A percentile compares a stretch with the other conserved stretches of the same genome.
phyloP scores from a whole-genome alignment of 148 eudicot genomes.

The Camellia japonica region DNA sequence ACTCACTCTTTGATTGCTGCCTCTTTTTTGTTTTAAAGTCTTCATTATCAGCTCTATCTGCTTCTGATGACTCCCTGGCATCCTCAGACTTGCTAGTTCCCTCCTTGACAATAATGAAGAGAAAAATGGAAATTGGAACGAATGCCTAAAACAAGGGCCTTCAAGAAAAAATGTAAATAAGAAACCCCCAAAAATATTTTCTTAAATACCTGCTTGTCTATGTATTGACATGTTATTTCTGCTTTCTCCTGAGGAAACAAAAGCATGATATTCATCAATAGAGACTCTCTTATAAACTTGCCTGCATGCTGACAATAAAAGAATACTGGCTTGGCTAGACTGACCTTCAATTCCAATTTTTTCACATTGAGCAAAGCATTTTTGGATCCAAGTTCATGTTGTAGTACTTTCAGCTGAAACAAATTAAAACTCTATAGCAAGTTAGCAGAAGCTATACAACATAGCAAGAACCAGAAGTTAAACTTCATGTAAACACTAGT shows the following conservation, averaged over 20 bases:
- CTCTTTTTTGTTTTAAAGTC: constrained; percentile 10
- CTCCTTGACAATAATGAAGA: constrained; percentile 13
- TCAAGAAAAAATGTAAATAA: neutral
- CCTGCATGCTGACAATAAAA: constrained; percentile 3
- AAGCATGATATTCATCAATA: neutral
- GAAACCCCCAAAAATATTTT: neutral
- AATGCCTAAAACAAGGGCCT: neutral
- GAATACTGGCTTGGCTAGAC: neutral
- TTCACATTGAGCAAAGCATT: constrained; percentile 36
- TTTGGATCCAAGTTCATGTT: constrained; percentile 48
- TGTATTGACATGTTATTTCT: constrained; percentile 16
- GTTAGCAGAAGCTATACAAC: constrained; percentile 11
- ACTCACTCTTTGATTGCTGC: constrained; percentile 27
- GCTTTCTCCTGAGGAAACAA: constrained; percentile 24
- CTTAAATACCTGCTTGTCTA: constrained; percentile 23
- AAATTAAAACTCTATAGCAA: neutral
- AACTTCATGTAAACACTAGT: neutral
- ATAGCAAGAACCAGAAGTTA: neutral
- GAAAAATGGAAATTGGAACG: neutral
- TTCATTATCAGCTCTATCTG: constrained; percentile 15
- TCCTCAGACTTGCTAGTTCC: constrained; percentile 16
- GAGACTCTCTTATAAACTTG: neutral
- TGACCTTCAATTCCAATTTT: constrained; percentile 35
- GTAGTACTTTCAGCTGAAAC: constrained; percentile 39
- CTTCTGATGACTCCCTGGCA: constrained; percentile 15